Evolutionary conservation across 139 green algal genomes (phyloP).

Genomic region (Chlamydomonas applanata): DNA sequence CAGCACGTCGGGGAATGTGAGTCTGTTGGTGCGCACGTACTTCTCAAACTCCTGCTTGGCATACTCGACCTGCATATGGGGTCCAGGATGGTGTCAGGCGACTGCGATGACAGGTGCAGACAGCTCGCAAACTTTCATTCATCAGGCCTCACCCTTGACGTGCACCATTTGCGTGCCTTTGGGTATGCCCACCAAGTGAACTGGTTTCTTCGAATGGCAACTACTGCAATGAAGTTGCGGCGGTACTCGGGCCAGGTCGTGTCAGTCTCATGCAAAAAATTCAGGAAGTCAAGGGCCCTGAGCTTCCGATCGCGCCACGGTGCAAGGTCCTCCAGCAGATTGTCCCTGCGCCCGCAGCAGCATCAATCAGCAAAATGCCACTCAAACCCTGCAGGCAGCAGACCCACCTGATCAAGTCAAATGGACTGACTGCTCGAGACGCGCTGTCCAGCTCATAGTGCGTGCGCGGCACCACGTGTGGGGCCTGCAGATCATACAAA

Average conservation of each 20-base stretch:
- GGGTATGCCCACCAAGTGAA: constrained; percentile 45
- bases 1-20: constrained; percentile 32
- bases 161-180: constrained; percentile 32
- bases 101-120: constrained; percentile 1
- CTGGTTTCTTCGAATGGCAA: constrained; percentile 26
- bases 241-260: constrained; percentile 35
- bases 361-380: not conserved
- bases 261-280: constrained; percentile 36
- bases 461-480: no score
- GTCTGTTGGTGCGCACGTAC: not conserved
- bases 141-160: constrained; percentile 11
- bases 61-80: constrained; percentile 21
- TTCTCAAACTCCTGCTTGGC: constrained; percentile 23
- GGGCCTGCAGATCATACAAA: no score
- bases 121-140: not conserved
- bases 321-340: constrained; percentile 35
- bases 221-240: constrained; percentile 41
- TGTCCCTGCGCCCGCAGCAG: constrained; percentile 29
- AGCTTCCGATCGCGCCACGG: constrained; percentile 16
- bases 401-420: not conserved
- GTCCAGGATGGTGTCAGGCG: not conserved
- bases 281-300: constrained; percentile 18
- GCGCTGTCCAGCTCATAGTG: no score
- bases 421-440: not conserved
- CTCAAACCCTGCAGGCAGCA: not conserved